A percentile compares a stretch with the other conserved stretches of the same genome.
These are phyloP conservation scores for sweet orange (Citrus sinensis) DNA, from an alignment of 345 rosid species.

Conservation along the genomic window DVS_A1.0 CM039166.1:9200501-9201000, in stretches of 20 bases:
- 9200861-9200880: conserved; percentile 5
- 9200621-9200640: background rate
- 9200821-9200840: conserved; percentile 1
- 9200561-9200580: background rate
- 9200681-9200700: background rate
- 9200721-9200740: background rate
- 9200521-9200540: background rate
- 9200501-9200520: no score
- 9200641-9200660: background rate
- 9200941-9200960: background rate
- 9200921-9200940: background rate
- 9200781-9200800: background rate
- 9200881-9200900: conserved; percentile 1
- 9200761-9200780: background rate
- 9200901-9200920: background rate
- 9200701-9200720: background rate
- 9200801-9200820: conserved; percentile 1
- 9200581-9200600: background rate
- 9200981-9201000: background rate
- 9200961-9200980: background rate
- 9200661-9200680: background rate
- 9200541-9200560: background rate
- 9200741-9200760: background rate
- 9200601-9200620: background rate
- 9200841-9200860: conserved; percentile 11